Percentiles rank a stretch among this genome's conserved stretches.
Evolutionary conservation across 305 asterid species (phyloP).

Genomic region (Salvia sclarea): DNA sequence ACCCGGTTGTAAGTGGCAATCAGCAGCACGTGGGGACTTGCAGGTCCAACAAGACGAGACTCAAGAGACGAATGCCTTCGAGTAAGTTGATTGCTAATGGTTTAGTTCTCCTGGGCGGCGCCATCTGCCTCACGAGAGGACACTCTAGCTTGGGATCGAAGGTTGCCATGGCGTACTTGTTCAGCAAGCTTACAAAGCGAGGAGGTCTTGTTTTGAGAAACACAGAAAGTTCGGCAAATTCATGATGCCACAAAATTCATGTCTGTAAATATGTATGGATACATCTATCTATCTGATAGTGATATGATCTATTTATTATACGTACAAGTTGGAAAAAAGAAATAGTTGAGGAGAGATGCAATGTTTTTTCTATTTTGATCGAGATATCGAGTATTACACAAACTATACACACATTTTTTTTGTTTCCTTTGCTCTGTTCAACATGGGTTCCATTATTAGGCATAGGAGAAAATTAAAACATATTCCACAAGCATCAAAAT

Average conservation of each 20-base stretch:
- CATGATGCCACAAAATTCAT: too few species aligned
- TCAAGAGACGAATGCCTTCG: slow-evolving; percentile 44
- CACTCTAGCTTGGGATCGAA: slow-evolving; percentile 76
- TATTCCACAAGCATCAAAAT: too few species aligned
- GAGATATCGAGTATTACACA: neutral
- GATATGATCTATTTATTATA: neutral
- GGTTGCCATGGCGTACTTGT: slow-evolving; percentile 78
- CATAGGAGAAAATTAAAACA: too few species aligned
- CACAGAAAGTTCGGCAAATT: slow-evolving; percentile 15
- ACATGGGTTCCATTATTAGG: too few species aligned
- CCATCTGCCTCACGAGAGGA: slow-evolving; percentile 69
- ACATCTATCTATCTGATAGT: neutral
- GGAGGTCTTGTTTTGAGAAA: slow-evolving; percentile 40
- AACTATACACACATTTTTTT: neutral
- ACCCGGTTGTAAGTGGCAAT: slow-evolving; percentile 26
- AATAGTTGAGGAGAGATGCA: neutral
- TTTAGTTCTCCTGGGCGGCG: slow-evolving; percentile 71
- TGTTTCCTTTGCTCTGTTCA: neutral
- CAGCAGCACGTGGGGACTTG: slow-evolving; percentile 29
- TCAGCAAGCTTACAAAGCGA: slow-evolving; percentile 63
- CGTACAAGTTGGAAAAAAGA: neutral
- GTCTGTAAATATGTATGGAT: neutral
- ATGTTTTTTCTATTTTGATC: neutral
- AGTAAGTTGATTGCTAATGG: slow-evolving; percentile 58
- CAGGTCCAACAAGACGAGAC: slow-evolving; percentile 43